Base-by-base conservation (phyloP, 352 stramenopile genomes). In the Phytophthora citrophthora region DNA sequence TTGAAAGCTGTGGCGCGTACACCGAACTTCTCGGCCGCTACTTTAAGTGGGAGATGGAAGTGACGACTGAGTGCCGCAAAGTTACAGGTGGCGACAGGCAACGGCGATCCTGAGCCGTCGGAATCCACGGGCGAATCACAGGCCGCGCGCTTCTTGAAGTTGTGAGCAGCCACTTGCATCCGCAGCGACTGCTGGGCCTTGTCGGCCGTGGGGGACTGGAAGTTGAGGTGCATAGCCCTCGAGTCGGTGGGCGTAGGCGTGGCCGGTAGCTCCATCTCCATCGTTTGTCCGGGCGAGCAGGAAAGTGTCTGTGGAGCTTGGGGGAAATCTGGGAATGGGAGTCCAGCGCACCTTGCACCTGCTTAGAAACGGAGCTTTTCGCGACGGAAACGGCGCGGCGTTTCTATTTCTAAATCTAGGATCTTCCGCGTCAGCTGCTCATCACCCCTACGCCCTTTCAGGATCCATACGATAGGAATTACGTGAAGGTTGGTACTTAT, bases 1-100 rank as follows among this genome's bases (percentile, higher is more conserved):
- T 91, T 90, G 73, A 91, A 91, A 29, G 82, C 82, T 7, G 82
- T 91, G 16, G 82, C 82, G 6, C 82, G 79, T 15, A 91, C 82
- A 15, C 82, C 82, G 59, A 91, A 91, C 64, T 91, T 89, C 59
- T 91, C 82, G 23, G 82, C 82, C 12, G 82, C 82, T 9, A 74
- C 68, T 57, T 91, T 91, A n/a, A 91, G 70, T 16, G 82, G 82
- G 39, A 91, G 43, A 47, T 91, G 77, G 53, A 91, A 91, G 60
- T 89, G 77, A 23, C 74, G 72, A 40, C 79, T 88, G 54, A 88
- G 86, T 2, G 83, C 81, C 44, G 86, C 74, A 31, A 92, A 92
- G 70, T 85, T 92, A 71, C 83, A 86, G 50, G 65, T 69, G 23
- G 70, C 56, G 12, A 78, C 73, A 8, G 72, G 72, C 26, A 74